phyloP scores from a whole-genome alignment of 2,329 filamentous ascomycete genomes.

The Diplodia corticola region DNA sequence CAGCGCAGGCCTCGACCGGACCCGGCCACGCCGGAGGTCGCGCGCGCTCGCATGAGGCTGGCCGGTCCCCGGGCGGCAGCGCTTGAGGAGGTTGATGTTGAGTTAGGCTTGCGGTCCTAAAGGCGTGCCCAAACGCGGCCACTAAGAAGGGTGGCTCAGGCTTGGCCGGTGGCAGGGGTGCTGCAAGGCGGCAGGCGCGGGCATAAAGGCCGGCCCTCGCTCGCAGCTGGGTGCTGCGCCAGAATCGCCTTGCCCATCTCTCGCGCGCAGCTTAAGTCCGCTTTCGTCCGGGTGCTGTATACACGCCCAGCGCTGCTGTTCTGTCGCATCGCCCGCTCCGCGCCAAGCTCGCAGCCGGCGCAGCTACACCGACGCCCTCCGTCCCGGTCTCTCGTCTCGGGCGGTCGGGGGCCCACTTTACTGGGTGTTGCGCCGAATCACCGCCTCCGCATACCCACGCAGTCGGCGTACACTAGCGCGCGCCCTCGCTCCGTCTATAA shows the following conservation, averaged over 20 bases:
- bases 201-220: conserved; percentile 16
- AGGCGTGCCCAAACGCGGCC: background rate
- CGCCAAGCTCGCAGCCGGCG: conserved; percentile 11
- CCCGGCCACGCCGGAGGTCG: background rate
- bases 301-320: background rate
- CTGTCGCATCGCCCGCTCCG: background rate
- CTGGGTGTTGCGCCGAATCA: conserved; percentile 5
- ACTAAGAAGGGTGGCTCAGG: background rate
- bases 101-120: background rate
- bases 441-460: conserved; percentile 15
- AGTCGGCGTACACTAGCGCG: conserved; percentile 15
- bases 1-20: background rate
- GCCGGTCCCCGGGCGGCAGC: background rate
- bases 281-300: background rate
- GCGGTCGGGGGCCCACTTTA: conserved; percentile 11
- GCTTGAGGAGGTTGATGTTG: background rate
- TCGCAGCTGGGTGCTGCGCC: conserved; percentile 16
- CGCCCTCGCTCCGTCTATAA: conserved; percentile 19
- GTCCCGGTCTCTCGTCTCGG: conserved; percentile 18
- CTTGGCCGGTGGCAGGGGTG: conserved; percentile 11
- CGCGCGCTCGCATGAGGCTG: background rate
- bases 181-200: conserved; percentile 16
- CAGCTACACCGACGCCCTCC: conserved; percentile 17
- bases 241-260: conserved; percentile 2
- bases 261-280: conserved; percentile 14